Evolutionary conservation across 257 asterid species (phyloP), one percentile per base, ranked within the genome.

Genomic region (Pogostemon cablin): DNA sequence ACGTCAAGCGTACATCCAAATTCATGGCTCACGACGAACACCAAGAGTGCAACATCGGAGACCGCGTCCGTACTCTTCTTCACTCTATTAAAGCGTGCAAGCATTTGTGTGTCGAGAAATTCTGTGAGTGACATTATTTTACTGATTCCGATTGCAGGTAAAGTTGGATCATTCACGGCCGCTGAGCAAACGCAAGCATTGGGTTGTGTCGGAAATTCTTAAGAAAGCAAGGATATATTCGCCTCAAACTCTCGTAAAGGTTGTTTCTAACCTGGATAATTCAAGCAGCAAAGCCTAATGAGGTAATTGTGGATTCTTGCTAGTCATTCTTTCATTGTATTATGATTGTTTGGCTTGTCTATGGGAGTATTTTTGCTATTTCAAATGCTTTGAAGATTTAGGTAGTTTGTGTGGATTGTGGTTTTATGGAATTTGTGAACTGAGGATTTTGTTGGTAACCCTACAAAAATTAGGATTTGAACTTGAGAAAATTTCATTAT

Each of bases 21-120:
- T 93, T 93, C 84, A 90, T 90, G 98, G 97, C 98, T 0, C 97
- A 93, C 77, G 97, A 93, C 74, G 96, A 93, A 74, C 61, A 72
- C 0, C 68, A 88, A 38, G 73, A 76, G 38, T 92, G 97, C 75
- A 88, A 88, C 74, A 88, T 84, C 47, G 98, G 97, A 42, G 96
- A 90, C 57, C 91, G 87, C 10, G 96, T 90, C 20, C 57, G 86
- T 67, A 4, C 34, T 43, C 9, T n/a, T 47, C 10, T 2, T 17
- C 62, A 15, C 37, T 38, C 67, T 3, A 20, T 4, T 5, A 9
- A 4, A 1, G 3, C 50, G 10, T 15, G 15, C 53, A 47, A 2
- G 1, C 53, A 48, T 48, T 0, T 67, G 2, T 66, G 0, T 50
- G 17, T 40, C 17, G 32, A 48, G 37, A 0, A 20, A 49, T 50